phyloP scores from a whole-genome alignment of 2,329 filamentous ascomycete species.

The Fusarium tjaetaba region DNA sequence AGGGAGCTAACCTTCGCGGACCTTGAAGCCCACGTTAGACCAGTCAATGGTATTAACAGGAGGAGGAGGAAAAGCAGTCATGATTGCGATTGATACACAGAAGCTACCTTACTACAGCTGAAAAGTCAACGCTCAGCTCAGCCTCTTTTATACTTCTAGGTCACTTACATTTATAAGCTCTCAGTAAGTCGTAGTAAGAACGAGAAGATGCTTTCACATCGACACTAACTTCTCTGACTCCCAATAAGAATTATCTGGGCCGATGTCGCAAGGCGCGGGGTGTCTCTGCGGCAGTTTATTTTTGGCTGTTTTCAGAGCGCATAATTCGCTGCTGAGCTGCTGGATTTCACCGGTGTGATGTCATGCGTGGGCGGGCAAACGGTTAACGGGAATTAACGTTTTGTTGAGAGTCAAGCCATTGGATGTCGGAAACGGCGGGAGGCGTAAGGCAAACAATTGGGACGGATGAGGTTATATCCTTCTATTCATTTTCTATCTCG shows the following conservation, averaged over 20 bases:
- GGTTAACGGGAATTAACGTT: conserved; percentile 10
- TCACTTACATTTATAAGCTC: conserved; percentile 21
- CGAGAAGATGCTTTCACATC: background rate
- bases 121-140: background rate
- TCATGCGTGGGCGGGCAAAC: conserved; percentile 15
- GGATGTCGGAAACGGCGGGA: background rate
- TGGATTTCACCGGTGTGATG: conserved; percentile 20
- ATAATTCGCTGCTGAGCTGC: conserved; percentile 23
- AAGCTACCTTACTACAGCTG: background rate
- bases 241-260: conserved; percentile 9
- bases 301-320: conserved; percentile 17
- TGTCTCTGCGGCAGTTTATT: conserved; percentile 8
- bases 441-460: background rate
- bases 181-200: background rate
- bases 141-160: background rate
- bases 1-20: conserved; percentile 76
- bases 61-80: conserved; percentile 76
- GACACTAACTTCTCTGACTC: conserved; percentile 10
- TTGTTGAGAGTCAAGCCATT: background rate
- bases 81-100: conserved; percentile 38
- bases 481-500: background rate
- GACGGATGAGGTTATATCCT: background rate
- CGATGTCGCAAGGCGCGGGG: conserved; percentile 42
- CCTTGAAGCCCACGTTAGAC: conserved; percentile 90
- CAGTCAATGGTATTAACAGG: conserved; percentile 89